These are phyloP conservation scores for Alternaria panax DNA, from an alignment of 2,329 filamentous ascomycete species.

Conservation along the genomic window DNA sequence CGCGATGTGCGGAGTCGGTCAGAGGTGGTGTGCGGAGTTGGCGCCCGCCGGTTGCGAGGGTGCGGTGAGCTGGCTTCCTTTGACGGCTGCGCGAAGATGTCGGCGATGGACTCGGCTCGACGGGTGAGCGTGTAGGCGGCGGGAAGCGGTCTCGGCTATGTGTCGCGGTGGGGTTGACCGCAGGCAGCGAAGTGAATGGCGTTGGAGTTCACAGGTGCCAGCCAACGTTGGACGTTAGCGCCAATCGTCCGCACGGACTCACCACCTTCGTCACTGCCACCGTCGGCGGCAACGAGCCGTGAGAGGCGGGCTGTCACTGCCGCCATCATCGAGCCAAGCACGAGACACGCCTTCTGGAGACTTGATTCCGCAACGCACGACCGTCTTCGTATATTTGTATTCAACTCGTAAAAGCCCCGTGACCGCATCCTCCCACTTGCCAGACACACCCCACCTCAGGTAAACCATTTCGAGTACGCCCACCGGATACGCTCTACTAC, in stretches of 20 bases:
- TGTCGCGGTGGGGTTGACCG: constrained; percentile 8
- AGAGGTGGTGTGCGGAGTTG: constrained; percentile 29
- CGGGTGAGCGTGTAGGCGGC: not conserved
- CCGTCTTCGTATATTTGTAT: not conserved
- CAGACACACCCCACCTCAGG: constrained; percentile 15
- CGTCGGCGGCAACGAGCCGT: constrained; percentile 8
- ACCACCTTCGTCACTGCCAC: constrained; percentile 19
- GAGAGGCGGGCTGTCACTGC: constrained; percentile 4
- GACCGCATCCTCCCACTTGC: not conserved
- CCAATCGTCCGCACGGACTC: constrained; percentile 19
- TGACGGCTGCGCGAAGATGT: not conserved
- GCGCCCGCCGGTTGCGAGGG: constrained; percentile 32
- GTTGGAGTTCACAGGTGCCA: constrained; percentile 19
- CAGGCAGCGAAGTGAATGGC: constrained; percentile 17
- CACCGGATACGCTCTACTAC: constrained; percentile 86
- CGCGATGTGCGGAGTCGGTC: constrained; percentile 20
- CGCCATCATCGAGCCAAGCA: not conserved
- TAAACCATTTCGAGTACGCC: constrained; percentile 82
- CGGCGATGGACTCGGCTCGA: constrained; percentile 1
- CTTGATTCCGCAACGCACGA: not conserved
- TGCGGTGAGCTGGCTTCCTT: constrained; percentile 16
- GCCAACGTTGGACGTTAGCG: constrained; percentile 21
- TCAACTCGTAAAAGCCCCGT: not conserved
- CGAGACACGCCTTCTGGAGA: not conserved
- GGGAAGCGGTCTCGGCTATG: constrained; percentile 3